Evolutionary conservation across 164 flowering plant genomes (phyloP), one percentile per base, ranked within the genome.

Genomic region (Vitis rotundifolia): DNA sequence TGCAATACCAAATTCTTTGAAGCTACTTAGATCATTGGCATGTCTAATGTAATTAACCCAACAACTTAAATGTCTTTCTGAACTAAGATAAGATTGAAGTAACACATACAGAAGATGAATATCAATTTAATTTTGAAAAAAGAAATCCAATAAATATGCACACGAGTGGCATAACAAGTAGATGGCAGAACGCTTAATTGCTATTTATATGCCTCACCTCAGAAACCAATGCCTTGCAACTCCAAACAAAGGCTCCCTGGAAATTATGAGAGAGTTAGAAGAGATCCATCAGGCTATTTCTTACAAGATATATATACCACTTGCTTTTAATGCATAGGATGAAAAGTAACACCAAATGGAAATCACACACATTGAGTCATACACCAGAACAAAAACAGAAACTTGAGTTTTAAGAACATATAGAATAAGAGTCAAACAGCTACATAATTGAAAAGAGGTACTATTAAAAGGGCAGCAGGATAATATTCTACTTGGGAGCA

Each of bases 191-290:
- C 31, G 10, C 18, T 49, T 22, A 22, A 49, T 7, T 26, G n/a
- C 15, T 55, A 68, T 28, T 22, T 14, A 58, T 55, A 66, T 68
- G 49, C n/a, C 83, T 82, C 62, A 94, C 98, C 91, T 94, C 98
- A 63, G 94, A 79, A 70, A 92, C 83, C 77, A 94, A 81, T 66
- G 96, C 91, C 82, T 94, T 94, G 78, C 80, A 79, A 77, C 93
- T 92, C 98, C 98, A 94, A 56, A 94, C 82, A 83, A 83, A 90
- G 19, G 98, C 98, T 70, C 98, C 98, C 98, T 91, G 88, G 11
- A 67, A 66, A 73, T 59, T 58, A 61, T 64, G 26, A 62, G 26
- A 62, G 28, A 62, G 48, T 37, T 37, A 37, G 44, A 37, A 37
- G 44, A 37, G 2, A 37, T 37, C 44, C 44, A 37, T 37, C 44